These are phyloP conservation scores for Daldinia eschscholtzii DNA, from an alignment of 2,329 filamentous ascomycete species.

Conservation along the genomic window DNA sequence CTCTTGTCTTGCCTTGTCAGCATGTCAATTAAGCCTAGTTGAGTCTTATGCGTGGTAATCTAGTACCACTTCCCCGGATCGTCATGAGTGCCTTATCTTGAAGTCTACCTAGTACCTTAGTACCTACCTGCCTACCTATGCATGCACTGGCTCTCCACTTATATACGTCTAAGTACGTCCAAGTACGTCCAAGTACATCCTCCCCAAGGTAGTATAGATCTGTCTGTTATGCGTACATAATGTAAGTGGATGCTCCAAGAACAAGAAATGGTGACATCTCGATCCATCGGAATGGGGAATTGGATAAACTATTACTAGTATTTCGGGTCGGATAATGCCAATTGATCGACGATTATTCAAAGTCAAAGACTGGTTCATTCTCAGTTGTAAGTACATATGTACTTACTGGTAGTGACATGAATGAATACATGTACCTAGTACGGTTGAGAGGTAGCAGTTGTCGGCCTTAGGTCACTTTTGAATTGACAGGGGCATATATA, in stretches of 20 bases:
- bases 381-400: not conserved
- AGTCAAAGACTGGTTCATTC: not conserved
- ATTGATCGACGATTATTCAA: not conserved
- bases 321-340: not conserved
- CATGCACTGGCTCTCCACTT: not conserved
- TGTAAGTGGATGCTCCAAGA: not conserved
- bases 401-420: not conserved
- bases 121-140: too few species aligned
- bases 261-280: not conserved
- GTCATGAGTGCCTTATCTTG: conserved; percentile 13
- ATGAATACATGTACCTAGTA: too few species aligned
- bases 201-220: conserved; percentile 3
- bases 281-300: conserved; percentile 2
- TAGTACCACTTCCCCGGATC: conserved; percentile 32
- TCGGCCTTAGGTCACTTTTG: not conserved
- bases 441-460: too few species aligned
- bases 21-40: conserved; percentile 34
- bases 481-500: conserved; percentile 14
- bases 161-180: not conserved
- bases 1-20: conserved; percentile 17
- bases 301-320: not conserved
- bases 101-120: not conserved
- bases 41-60: conserved; percentile 26
- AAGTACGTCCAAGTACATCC: not conserved
- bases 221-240: not conserved